Conservation (phyloP, 2,329 filamentous ascomycete genomes). For the Berkeleyomyces rouxiae region DNA sequence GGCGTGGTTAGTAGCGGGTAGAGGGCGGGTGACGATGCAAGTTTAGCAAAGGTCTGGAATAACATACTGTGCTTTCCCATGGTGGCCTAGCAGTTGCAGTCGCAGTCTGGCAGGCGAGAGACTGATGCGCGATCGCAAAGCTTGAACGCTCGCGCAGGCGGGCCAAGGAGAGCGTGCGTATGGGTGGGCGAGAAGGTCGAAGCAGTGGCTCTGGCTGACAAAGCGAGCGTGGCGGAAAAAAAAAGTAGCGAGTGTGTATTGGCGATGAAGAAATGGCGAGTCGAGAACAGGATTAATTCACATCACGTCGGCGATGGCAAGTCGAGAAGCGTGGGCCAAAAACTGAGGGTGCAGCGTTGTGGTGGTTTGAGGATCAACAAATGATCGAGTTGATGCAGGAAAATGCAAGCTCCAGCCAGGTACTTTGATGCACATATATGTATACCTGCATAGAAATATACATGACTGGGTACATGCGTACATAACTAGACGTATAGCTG, state of each 20-base stretch:
- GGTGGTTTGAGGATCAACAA: not conserved
- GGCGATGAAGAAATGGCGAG: not conserved
- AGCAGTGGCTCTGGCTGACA: not conserved
- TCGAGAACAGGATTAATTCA: not conserved
- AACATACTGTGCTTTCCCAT: conserved; percentile 25
- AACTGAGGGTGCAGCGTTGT: not conserved
- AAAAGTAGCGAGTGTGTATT: not conserved
- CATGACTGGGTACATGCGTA: not conserved
- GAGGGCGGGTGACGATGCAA: not conserved
- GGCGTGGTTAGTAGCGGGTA: not conserved
- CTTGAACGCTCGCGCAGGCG: no score
- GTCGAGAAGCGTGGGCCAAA: not conserved
- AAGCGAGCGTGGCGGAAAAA: not conserved
- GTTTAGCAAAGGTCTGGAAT: not conserved
- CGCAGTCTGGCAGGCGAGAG: no score
- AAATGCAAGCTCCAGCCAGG: no score
- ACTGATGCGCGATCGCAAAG: no score
- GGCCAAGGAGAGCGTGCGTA: no score
- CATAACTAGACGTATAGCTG: no score
- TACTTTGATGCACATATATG: no score
- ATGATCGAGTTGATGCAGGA: no score
- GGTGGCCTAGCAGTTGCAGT: not conserved
- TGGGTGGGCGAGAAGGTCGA: no score
- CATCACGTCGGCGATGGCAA: not conserved
- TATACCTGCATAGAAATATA: not conserved